A percentile compares a stretch with the other conserved stretches of the same genome.
Evolutionary conservation across 768 basidiomycete genomes (phyloP).

Genomic region (Gloeophyllum trabeum): DNA sequence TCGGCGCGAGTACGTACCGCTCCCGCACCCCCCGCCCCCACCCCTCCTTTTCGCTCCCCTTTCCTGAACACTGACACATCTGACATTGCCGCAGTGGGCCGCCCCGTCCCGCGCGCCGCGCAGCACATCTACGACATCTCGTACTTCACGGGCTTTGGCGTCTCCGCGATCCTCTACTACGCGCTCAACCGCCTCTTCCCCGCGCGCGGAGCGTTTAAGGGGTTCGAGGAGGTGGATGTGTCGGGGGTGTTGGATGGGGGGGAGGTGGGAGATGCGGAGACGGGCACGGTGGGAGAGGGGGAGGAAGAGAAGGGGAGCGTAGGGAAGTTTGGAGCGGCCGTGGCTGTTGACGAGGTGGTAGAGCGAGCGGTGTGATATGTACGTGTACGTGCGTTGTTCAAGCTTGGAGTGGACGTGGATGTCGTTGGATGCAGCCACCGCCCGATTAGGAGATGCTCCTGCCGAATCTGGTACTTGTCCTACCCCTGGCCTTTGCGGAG

Average conservation of each 20-base stretch:
- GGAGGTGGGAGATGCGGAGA: background rate
- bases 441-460: too few relatives aligned
- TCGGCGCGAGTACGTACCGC: slow-evolving; percentile 47
- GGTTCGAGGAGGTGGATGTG: slow-evolving; percentile 48
- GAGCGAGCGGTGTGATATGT: too few relatives aligned
- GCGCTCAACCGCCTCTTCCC: slow-evolving; percentile 50
- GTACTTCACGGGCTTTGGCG: slow-evolving; percentile 74
- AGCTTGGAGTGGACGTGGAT: too few relatives aligned
- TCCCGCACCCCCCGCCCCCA: background rate
- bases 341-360: background rate
- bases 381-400: too few relatives aligned
- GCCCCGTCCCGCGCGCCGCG: slow-evolving; percentile 50
- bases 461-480: too few relatives aligned
- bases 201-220: slow-evolving; percentile 32
- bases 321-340: background rate
- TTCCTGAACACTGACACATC: too few relatives aligned
- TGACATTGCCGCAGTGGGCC: too few relatives aligned
- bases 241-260: slow-evolving; percentile 17
- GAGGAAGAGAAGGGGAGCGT: background rate
- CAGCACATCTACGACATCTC: slow-evolving; percentile 65
- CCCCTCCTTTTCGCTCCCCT: background rate
- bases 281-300: too few relatives aligned
- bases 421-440: too few relatives aligned
- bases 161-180: slow-evolving; percentile 55
- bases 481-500: too few relatives aligned